Base-by-base conservation (phyloP, 208 protist species). In the Acanthamoeba culbertsoni region DNA sequence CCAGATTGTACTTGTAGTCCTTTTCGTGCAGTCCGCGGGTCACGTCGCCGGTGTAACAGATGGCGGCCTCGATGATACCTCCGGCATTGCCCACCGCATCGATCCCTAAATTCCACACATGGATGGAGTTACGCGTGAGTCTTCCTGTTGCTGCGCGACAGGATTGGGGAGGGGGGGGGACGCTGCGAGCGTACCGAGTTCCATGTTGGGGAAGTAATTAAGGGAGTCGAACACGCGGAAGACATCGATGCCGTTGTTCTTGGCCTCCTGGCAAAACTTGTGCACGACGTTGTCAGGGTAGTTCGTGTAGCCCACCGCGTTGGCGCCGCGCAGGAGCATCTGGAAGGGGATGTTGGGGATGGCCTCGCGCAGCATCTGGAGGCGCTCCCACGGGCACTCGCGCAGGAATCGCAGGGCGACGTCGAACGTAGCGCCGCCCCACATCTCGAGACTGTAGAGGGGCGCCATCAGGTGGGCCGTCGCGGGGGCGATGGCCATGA, bases 161-260 rank as follows among this genome's bases (percentile, higher is more conserved):
- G n/a, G n/a, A 20, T 26, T 7, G 10, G 2, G 18, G 51, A 7
- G 51, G 8, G 51, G 20, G 1, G 51, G 51, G 1, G 2, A 23
- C 14, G 51, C 0, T 0, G 55, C 12, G 55, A 33, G 10, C 4
- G 10, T 95, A 45, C 94, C 93, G 2, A 98, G 75, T 40, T 95
- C 75, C 53, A 98, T 95, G 94, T 98, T 98, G 40, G 94, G 92
- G 5, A 98, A 46, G 95, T 98, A 98, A 92, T 98, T 98, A 57
- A 99, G 96, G 48, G 96, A 97, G 93, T 99, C 98, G 95, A 99
- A 99, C 23, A 99, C 96, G 75, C 98, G 95, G 95, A 99, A 99
- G 51, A 99, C 94, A 94, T 99, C 98, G 62, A 99, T 97, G 16
- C 98, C 98, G 73, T 96, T 65, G n/a, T 95, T 28, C n/a, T 95